Base-by-base conservation (phyloP, 306 rosid species). In the Parietaria judaica region DNA sequence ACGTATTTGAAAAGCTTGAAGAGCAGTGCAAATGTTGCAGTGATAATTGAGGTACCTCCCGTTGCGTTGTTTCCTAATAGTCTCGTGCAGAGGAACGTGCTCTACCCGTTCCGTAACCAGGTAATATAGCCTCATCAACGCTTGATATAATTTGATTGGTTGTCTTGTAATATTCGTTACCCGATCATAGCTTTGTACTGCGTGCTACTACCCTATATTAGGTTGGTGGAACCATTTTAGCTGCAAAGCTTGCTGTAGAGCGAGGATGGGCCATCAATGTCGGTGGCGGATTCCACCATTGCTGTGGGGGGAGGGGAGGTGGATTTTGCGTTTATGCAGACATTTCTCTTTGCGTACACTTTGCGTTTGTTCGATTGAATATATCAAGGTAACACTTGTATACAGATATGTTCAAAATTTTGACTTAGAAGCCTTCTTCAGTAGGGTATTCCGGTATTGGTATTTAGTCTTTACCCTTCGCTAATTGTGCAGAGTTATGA, bases 221-320 rank as follows among this genome's bases (percentile, higher is more conserved):
- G 97, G 96, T 81, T 61, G 97, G 97, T 71, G 96, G 97, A 61
- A 87, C 95, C 58, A 73, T 91, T 61, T 75, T 87, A 78, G 95
- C 96, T 54, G 87, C 83, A 53, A 91, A 91, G 80, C 87, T 91
- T 55, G 97, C 96, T 59, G 87, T 67, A 65, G 96, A 87, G 75
- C 81, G 87, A 64, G 97, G 97, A 58, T 91, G 95, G 97, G 92
- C 97, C 65, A 85, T 91, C 71, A 91, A 91, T 67, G 83, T 91
- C 7, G 97, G 97, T 59, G 97, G 97, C 60, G 96, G 97, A 14
- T 91, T 91, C 78, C 97, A 91, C 83, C 97, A 91, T 62, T 87
- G 97, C 61, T 91, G 84, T 59, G 86, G 83, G 60, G 84, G 59
- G 49, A 79, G 48, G 23, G 96, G 97, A 63, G 97, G 97, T 39